Evolutionary conservation across 345 rosid species (phyloP).

Genomic region (Melastoma malabathricum): DNA sequence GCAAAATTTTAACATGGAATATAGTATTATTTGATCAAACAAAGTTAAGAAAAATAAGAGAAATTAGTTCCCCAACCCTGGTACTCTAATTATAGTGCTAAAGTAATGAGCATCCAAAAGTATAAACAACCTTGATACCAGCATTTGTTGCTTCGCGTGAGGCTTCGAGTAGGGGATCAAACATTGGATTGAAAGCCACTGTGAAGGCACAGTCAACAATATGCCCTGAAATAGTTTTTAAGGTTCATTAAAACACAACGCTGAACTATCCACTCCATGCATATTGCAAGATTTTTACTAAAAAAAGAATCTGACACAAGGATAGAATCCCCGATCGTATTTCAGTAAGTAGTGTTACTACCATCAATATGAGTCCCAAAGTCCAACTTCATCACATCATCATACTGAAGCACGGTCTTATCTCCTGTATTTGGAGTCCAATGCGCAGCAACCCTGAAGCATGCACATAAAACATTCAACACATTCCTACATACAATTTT

Average conservation of each 20-base stretch:
- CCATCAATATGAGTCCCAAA: conserved; percentile 98
- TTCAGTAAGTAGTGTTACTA: conserved; percentile 8
- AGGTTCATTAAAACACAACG: background rate
- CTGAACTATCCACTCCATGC: background rate
- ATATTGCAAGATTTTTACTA: too few relatives aligned
- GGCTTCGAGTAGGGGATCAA: conserved; percentile 81
- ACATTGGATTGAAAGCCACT: conserved; percentile 98
- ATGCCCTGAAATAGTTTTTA: conserved; percentile 40
- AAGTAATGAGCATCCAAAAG: background rate
- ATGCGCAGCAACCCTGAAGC: conserved; percentile 87
- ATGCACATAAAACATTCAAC: conserved; percentile 1
- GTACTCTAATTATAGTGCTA: too few relatives aligned
- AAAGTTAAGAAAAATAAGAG: too few relatives aligned
- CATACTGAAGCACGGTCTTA: conserved; percentile 90
- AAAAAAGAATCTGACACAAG: too few relatives aligned
- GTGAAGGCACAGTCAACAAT: conserved; percentile 94
- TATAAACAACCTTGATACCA: conserved; percentile 69
- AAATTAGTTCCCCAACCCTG: too few relatives aligned
- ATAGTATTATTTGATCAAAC: too few relatives aligned
- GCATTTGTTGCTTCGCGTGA: conserved; percentile 91
- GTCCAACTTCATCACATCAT: conserved; percentile 94
- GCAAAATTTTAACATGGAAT: too few relatives aligned
- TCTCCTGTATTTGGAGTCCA: conserved; percentile 99
- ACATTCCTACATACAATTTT: background rate
- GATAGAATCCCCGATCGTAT: too few relatives aligned